A percentile compares a stretch with the other conserved stretches of the same genome.
Conservation (phyloP, 2,329 filamentous ascomycete species). For the Beauveria brongniartii region DNA sequence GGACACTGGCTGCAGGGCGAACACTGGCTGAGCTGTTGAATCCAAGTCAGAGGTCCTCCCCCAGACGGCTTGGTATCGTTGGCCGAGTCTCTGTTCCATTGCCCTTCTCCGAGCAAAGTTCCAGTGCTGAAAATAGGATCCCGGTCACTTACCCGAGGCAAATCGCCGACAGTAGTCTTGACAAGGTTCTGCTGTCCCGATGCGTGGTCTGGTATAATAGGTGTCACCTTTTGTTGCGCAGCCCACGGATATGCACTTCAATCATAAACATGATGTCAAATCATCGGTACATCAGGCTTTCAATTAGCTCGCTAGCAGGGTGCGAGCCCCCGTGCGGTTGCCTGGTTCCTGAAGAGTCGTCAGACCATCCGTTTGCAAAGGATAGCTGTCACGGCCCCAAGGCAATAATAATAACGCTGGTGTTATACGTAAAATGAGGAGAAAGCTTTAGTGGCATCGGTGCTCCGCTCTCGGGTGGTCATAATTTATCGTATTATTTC, state of each 20-base stretch:
- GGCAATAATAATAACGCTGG: background rate
- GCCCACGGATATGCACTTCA: background rate
- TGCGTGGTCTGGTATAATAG: background rate
- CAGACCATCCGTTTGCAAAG: background rate
- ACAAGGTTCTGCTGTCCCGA: background rate
- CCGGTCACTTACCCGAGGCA: background rate
- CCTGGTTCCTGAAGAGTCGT: background rate
- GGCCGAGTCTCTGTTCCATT: background rate
- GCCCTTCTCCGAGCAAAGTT: background rate
- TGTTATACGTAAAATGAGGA: background rate
- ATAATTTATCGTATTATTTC: background rate
- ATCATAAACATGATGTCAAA: conserved; percentile 1
- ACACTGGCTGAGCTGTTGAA: conserved; percentile 6
- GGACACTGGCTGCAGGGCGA: conserved; percentile 7
- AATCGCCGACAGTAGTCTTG: background rate
- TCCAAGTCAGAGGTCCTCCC: background rate
- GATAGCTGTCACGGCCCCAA: background rate
- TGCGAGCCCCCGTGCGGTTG: background rate
- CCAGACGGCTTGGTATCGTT: background rate
- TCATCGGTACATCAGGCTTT: background rate
- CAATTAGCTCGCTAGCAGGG: background rate
- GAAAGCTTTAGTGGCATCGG: background rate
- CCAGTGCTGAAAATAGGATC: conserved; percentile 4
- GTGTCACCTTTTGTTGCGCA: background rate
- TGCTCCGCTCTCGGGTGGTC: background rate